phyloP scores from a whole-genome alignment of 2,329 filamentous ascomycete genomes.

The Cercospora sp. region DNA sequence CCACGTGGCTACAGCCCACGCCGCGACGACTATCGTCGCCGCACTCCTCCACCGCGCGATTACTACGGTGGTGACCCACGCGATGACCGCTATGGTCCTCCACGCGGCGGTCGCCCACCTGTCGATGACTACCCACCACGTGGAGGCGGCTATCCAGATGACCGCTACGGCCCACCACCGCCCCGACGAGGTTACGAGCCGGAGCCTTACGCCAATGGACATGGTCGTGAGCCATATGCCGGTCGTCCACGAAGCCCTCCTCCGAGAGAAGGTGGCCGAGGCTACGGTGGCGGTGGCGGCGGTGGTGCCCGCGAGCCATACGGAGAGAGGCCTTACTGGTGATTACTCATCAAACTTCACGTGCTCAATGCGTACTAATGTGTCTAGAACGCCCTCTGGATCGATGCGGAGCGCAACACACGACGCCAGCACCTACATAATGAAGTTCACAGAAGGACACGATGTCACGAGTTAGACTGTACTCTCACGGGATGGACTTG shows the following conservation, averaged over 20 bases:
- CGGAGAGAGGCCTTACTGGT: conserved; percentile 36
- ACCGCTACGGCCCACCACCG: conserved; percentile 62
- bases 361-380: conserved; percentile 25
- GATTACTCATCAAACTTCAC: conserved; percentile 28
- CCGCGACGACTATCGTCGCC: conserved; percentile 81
- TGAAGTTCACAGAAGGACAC: conserved; percentile 1
- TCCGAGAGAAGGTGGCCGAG: conserved; percentile 45
- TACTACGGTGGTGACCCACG: conserved; percentile 85
- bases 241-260: conserved; percentile 46
- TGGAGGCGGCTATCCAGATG: conserved; percentile 63
- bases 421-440: conserved; percentile 19
- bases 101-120: conserved; percentile 64
- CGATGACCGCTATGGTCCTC: conserved; percentile 64
- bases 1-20: conserved; percentile 82
- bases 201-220: conserved; percentile 62
- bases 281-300: conserved; percentile 27
- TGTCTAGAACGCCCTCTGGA: conserved; percentile 9
- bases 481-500: conserved; percentile 14
- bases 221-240: conserved; percentile 54
- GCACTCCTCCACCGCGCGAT: conserved; percentile 65
- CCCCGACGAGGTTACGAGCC: conserved; percentile 51
- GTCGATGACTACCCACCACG: conserved; percentile 73
- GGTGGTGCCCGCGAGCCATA: conserved; percentile 15
- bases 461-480: conserved; percentile 12
- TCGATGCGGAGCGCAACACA: conserved; percentile 11